Conservation (phyloP, 2,329 filamentous ascomycete genomes). For the Karstenula rhodostoma region DNA sequence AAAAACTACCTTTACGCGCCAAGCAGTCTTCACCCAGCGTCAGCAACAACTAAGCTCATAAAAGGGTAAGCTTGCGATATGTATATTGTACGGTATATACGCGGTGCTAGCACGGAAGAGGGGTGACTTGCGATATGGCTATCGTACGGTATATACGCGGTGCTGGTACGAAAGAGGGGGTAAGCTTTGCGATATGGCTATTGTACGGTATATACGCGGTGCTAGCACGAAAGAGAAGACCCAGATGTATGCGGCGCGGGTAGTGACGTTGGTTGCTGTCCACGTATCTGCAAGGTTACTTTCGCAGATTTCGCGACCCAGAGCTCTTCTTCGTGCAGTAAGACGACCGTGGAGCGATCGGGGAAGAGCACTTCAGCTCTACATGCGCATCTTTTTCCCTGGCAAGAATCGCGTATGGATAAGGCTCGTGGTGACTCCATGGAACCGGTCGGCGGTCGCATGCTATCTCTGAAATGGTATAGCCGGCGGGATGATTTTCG, state of each 20-base stretch:
- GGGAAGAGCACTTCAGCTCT: background rate
- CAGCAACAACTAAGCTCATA: background rate
- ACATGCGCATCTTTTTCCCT: background rate
- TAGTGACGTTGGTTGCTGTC: background rate
- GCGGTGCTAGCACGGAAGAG: background rate
- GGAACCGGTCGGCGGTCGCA: background rate
- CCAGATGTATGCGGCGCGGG: background rate
- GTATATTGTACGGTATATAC: background rate
- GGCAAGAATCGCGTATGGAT: background rate
- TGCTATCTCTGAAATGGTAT: slow-evolving; percentile 1
- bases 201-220: background rate
- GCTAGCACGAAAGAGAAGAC: background rate
- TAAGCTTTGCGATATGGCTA: background rate
- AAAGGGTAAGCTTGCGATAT: background rate
- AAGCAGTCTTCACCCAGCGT: background rate
- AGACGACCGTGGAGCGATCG: background rate
- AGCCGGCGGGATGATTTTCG: background rate
- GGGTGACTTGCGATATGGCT: background rate
- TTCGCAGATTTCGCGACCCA: background rate
- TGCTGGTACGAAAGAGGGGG: background rate
- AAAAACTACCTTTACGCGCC: background rate
- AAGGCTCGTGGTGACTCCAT: background rate
- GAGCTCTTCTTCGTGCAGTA: background rate
- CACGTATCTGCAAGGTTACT: background rate
- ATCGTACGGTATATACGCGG: background rate